Base-by-base conservation (phyloP, 2,329 filamentous ascomycete genomes). In the Xylaria sp. region DNA sequence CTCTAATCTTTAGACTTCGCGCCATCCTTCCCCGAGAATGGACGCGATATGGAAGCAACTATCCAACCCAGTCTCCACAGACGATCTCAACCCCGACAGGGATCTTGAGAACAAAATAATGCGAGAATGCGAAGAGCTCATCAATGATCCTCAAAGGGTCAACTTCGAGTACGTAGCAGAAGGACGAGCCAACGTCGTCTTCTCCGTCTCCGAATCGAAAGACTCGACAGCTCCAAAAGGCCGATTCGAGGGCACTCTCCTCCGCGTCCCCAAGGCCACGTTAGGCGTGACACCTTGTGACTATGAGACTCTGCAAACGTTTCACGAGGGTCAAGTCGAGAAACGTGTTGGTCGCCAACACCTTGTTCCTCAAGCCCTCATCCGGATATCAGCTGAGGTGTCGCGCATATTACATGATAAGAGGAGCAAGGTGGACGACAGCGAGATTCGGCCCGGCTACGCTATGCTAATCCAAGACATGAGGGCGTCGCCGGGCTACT, bases 181-280 rank as follows among this genome's bases (percentile, higher is more conserved):
- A 75, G 92, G 91, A 23, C 88, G 90, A 23, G 91, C 92, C 56
- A 94, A 95, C 74, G 84, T 89, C 54, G 89, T 94, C 65, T 93
- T 91, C 71, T 83, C 83, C 68, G 82, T 91, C 59, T 78, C 79
- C 47, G 63, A 81, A 19, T 76, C 78, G 4, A 70, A 76, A 60
- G 70, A 70, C 60, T 68, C 74, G 56, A 64, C 73, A 38, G 66
- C 74, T 71, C 64, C 73, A 71, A 69, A 67, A 47, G 67, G 66
- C 8, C 66, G 65, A 46, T 69, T 73, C 58, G 65, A 61, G 76
- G 83, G 79, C 17, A 83, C 84, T 64, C 75, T 89, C 14, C 80
- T 90, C 28, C 86, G 89, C 17, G 78, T 89, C 15, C 83, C 87
- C 52, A 90, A 90, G 72, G 78, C 83, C 25, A 74, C 70, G 28